Evolutionary conservation across 345 rosid species (phyloP).

Genomic region (Boechera retrofracta): DNA sequence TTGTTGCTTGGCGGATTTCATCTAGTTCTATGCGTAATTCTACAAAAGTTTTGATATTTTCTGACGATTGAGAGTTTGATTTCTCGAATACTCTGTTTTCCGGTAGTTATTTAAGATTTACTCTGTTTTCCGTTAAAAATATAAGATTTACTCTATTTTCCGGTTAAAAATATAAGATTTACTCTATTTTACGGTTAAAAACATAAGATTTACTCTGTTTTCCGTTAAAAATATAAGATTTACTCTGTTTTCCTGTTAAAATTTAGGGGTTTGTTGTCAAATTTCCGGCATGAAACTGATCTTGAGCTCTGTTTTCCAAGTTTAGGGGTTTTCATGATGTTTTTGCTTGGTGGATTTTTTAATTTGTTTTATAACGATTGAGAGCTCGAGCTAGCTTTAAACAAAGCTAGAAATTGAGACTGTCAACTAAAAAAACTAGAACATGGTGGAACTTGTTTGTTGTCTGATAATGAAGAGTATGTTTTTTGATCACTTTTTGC

Average conservation of each 20-base stretch:
- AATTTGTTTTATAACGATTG: neutral
- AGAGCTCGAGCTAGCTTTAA: neutral
- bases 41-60: neutral
- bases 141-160: neutral
- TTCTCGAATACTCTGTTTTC: neutral
- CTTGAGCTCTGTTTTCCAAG: neutral
- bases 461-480: constrained; percentile 17
- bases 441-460: neutral
- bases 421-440: no score
- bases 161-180: neutral
- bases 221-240: neutral
- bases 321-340: neutral
- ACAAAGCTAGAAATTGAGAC: constrained; percentile 1
- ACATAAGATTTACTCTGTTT: no score
- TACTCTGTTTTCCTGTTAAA: neutral
- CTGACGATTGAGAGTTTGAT: neutral
- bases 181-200: neutral
- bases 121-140: neutral
- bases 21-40: neutral
- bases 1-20: neutral
- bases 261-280: neutral
- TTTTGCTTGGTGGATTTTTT: neutral
- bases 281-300: neutral
- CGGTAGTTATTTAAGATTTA: neutral
- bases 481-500: neutral